phyloP scores from a whole-genome alignment of 1,284 basidiomycete species.

The Erythrobasidium hasegawianum region DNA sequence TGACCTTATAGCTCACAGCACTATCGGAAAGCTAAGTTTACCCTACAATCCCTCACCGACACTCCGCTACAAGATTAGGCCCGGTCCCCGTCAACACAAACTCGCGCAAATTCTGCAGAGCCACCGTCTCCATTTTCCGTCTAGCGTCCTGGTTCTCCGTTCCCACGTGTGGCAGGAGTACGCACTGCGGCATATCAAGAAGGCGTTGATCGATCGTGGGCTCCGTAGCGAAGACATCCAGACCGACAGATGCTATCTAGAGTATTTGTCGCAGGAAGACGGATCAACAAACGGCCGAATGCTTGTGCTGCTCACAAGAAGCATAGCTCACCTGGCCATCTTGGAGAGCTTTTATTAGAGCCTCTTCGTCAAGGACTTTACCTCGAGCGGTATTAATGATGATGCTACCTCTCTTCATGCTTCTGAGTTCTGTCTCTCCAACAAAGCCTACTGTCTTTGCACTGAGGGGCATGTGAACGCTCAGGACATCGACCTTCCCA shows the following conservation, averaged over 20 bases:
- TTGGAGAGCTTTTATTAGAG: constrained; percentile 39
- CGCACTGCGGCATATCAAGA: constrained; percentile 72
- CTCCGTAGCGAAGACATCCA: constrained; percentile 59
- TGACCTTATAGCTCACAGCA: too few species aligned
- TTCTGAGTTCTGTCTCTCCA: constrained; percentile 69
- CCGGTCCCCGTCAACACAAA: constrained; percentile 63
- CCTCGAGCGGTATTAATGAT: constrained; percentile 61
- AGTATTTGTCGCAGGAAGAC: background rate
- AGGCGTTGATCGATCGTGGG: constrained; percentile 76
- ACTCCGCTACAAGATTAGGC: constrained; percentile 64
- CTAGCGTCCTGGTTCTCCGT: constrained; percentile 78
- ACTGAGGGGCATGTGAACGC: constrained; percentile 55
- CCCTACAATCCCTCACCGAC: constrained; percentile 28
- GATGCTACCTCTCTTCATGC: constrained; percentile 72
- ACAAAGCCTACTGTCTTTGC: constrained; percentile 71
- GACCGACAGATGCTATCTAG: constrained; percentile 36
- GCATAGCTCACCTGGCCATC: constrained; percentile 35
- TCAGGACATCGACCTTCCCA: constrained; percentile 67
- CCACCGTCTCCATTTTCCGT: constrained; percentile 71
- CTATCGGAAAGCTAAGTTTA: too few species aligned
- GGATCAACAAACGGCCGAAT: background rate
- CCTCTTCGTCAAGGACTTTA: constrained; percentile 39
- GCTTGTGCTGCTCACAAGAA: background rate
- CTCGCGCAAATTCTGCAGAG: constrained; percentile 65
- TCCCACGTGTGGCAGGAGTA: constrained; percentile 68